Evolutionary conservation across 768 basidiomycete species (phyloP), one percentile per base, ranked within the genome.

Genomic region (Mycena venus): DNA sequence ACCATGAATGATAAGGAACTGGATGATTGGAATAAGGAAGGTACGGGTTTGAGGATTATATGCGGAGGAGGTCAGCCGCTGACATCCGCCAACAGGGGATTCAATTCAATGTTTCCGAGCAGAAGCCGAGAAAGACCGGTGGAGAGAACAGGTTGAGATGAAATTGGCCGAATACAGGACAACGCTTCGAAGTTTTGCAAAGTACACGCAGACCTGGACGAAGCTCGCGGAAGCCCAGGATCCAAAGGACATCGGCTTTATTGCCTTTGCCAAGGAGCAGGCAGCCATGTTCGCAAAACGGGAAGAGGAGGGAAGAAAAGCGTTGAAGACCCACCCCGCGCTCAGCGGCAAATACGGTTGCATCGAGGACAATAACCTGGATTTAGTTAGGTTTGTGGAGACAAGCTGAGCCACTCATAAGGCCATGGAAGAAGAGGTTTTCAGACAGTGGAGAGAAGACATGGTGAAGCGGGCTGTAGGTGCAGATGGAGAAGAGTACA

Each of bases 51-150:
- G 25, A 32, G 32, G 15, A 32, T 53, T 23, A 12, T 4, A 25
- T 29, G 17, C 3, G n/a, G n/a, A n/a, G n/a, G n/a, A n/a, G n/a
- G n/a, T n/a, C n/a, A n/a, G n/a, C 3, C 6, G 19, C 42, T 29
- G 29, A 44, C n/a, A 19, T 11, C 17, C 19, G 1, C 55, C 19
- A 1, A 29, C 4, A 70, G 68, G 59, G 6, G 42, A 70, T 38
- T 49, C 34, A 5, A 40, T 70, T 10, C 68, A 70, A 15, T 70
- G 68, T 61, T 71, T 56, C 8, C 61, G 70, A 1, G 70, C 70
- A 0, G 61, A 71, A 25, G 70, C 70, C 7, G 70, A 71, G 12
- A 71, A 64, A 62, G 38, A 36, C 21, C 61, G 61, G 23, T 60
- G 59, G 70, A 27, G 59, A 29, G 70, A 71, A 29, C 49, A 61